Percentiles rank a stretch among this genome's conserved stretches.
These are phyloP conservation scores for button mushroom (Agaricus bisporus) DNA, from an alignment of 768 basidiomycete species.

Conservation along the genomic window DNA sequence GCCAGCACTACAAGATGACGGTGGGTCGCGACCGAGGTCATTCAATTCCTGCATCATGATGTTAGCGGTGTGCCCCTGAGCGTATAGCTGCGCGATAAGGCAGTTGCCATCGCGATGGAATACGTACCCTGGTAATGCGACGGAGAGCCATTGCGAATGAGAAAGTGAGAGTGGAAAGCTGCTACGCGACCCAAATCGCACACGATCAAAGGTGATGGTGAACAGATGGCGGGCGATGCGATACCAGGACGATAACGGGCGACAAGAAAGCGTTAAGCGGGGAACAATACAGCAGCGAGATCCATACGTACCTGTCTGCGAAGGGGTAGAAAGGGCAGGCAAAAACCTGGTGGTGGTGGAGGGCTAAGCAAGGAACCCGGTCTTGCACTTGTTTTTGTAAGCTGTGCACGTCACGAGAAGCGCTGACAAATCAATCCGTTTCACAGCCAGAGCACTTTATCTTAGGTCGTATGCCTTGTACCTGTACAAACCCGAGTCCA, in stretches of 20 bases:
- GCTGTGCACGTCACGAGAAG: slow-evolving; percentile 22
- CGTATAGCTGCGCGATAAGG: slow-evolving; percentile 11
- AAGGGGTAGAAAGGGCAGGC: slow-evolving; percentile 16
- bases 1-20: slow-evolving; percentile 98
- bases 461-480: background rate
- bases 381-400: slow-evolving; percentile 45
- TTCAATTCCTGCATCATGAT: slow-evolving; percentile 75
- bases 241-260: slow-evolving; percentile 26
- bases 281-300: slow-evolving; percentile 7
- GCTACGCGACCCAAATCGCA: slow-evolving; percentile 32
- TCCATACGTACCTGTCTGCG: slow-evolving; percentile 28
- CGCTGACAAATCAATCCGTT: slow-evolving; percentile 27
- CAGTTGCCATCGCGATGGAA: background rate
- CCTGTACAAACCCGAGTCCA: no score
- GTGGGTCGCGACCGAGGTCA: slow-evolving; percentile 99
- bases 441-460: background rate
- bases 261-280: background rate
- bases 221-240: slow-evolving; percentile 19
- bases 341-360: slow-evolving; percentile 40
- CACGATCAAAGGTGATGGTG: slow-evolving; percentile 31
- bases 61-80: slow-evolving; percentile 12
- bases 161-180: slow-evolving; percentile 24
- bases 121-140: slow-evolving; percentile 95
- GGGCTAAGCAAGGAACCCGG: slow-evolving; percentile 38
- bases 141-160: slow-evolving; percentile 80